Evolutionary conservation across 805 yeast genomes (phyloP).

Genomic region (Spathaspora hagerdaliae): DNA sequence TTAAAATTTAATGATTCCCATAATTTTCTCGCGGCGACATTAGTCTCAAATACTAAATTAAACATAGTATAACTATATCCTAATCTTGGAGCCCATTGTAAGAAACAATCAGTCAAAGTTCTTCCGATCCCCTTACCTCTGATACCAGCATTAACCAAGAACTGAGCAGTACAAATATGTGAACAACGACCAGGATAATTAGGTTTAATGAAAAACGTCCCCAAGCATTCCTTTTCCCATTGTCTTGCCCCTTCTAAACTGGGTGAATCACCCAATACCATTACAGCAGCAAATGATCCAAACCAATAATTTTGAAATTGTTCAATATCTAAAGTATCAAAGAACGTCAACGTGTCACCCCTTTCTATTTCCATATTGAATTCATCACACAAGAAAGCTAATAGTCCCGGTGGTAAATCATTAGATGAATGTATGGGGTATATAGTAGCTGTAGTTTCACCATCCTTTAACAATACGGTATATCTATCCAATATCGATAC

Average conservation of each 20-base stretch:
- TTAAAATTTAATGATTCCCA: constrained; percentile 75
- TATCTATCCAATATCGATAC: constrained; percentile 21
- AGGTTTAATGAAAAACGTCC: constrained; percentile 80
- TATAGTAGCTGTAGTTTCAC: constrained; percentile 89
- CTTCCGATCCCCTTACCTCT: constrained; percentile 90
- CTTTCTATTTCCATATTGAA: constrained; percentile 87
- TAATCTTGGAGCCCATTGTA: constrained; percentile 87
- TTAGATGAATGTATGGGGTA: constrained; percentile 72
- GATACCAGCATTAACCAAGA: constrained; percentile 88
- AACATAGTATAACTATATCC: constrained; percentile 85
- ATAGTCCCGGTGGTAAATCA: constrained; percentile 71
- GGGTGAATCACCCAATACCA: constrained; percentile 70
- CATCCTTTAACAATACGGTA: constrained; percentile 78
- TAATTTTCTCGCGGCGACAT: constrained; percentile 74
- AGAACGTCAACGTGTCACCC: constrained; percentile 85
- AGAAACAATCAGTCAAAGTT: constrained; percentile 74
- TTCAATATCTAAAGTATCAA: constrained; percentile 71
- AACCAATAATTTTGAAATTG: constrained; percentile 88
- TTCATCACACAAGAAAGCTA: constrained; percentile 84
- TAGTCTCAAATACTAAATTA: constrained; percentile 84
- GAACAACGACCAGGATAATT: constrained; percentile 91
- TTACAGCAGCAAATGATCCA: constrained; percentile 72
- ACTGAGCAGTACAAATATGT: constrained; percentile 87
- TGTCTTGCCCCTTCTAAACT: constrained; percentile 49
- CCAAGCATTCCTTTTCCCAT: constrained; percentile 93